Evolutionary conservation across 192 early-diverging fungal genomes (phyloP).

Genomic region (Phlyctochytrium bullatum): DNA sequence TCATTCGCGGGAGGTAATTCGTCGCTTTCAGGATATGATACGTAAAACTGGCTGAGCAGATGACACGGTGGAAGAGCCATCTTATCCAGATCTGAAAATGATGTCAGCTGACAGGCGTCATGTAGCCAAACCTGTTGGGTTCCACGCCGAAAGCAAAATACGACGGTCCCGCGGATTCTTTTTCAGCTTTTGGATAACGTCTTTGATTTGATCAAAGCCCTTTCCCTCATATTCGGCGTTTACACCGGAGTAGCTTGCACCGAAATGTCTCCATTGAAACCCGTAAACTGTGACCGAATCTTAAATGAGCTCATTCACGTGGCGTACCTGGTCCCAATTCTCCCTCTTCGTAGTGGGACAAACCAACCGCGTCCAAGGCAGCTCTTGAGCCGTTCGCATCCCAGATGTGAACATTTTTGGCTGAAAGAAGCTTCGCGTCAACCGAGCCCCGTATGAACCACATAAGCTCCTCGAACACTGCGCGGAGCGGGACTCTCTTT

Average conservation of each 20-base stretch:
- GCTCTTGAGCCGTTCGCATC: slow-evolving; percentile 84
- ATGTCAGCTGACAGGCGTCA: neutral
- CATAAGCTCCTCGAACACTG: slow-evolving; percentile 89
- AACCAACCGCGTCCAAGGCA: slow-evolving; percentile 81
- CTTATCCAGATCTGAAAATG: slow-evolving; percentile 60
- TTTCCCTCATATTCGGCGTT: slow-evolving; percentile 84
- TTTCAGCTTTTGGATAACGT: slow-evolving; percentile 83
- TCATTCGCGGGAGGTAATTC: no score
- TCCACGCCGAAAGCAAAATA: slow-evolving; percentile 96
- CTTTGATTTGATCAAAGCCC: slow-evolving; percentile 90
- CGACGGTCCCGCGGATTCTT: slow-evolving; percentile 84
- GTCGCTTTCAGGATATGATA: slow-evolving; percentile 64
- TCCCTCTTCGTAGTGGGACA: slow-evolving; percentile 72
- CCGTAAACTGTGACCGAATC: slow-evolving; percentile 70
- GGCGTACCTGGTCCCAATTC: slow-evolving; percentile 75
- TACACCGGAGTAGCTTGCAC: slow-evolving; percentile 79
- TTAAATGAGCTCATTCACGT: neutral
- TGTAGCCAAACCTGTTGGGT: slow-evolving; percentile 73
- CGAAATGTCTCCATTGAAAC: slow-evolving; percentile 99
- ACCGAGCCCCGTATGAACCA: slow-evolving; percentile 95
- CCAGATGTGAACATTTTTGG: slow-evolving; percentile 60
- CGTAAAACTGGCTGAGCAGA: slow-evolving; percentile 96
- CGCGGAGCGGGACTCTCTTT: slow-evolving; percentile 89
- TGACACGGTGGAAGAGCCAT: slow-evolving; percentile 99
- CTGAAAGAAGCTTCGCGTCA: slow-evolving; percentile 70